Base-by-base conservation (phyloP, 257 asterid genomes). In the Solanum sejunctum region DNA sequence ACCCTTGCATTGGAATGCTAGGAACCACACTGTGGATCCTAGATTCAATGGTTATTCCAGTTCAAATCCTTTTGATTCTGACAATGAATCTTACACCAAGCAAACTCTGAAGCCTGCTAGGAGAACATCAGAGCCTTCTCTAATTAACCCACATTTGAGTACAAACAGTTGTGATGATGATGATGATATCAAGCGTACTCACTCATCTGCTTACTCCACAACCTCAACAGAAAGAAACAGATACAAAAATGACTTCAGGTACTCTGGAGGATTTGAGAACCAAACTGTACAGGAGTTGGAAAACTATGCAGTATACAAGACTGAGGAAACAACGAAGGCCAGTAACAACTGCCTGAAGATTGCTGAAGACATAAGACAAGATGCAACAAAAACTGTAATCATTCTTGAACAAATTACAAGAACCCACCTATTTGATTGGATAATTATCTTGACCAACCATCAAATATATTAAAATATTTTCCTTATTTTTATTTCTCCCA, bases 51-150 rank as follows among this genome's bases (percentile, higher is more conserved):
- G 56, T 41, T 58, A 28, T 73, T 64, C 84, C 8, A 70, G 64
- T 86, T 81, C 92, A 71, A 95, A 95, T 87, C 98, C 99, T 77
- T 95, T 97, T 81, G 97, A 93, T 87, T 93, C 95, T 36, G 96
- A 95, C 72, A 88, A 87, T 71, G 94, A 92, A 91, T 85, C 90
- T 80, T 95, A 97, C 67, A 88, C 84, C 58, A 93, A 90, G 88
- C 88, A 82, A 83, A 83, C 91, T 77, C 83, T 87, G 52, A 91
- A 88, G 83, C 86, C 87, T 58, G 80, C 98, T 6, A 88, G 88
- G 80, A 89, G 92, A 79, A 88, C 94, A 75, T 93, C 99, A 6
- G 98, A 91, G 84, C 94, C 98, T 85, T 82, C 93, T 71, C 90
- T 86, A 26, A 16, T 90, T 45, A 85, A 83, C 18, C 86, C 86